Percentiles rank a stretch among this genome's conserved stretches.
Evolutionary conservation across 805 yeast species (phyloP).

Genomic region (Metschnikowia shivogae): DNA sequence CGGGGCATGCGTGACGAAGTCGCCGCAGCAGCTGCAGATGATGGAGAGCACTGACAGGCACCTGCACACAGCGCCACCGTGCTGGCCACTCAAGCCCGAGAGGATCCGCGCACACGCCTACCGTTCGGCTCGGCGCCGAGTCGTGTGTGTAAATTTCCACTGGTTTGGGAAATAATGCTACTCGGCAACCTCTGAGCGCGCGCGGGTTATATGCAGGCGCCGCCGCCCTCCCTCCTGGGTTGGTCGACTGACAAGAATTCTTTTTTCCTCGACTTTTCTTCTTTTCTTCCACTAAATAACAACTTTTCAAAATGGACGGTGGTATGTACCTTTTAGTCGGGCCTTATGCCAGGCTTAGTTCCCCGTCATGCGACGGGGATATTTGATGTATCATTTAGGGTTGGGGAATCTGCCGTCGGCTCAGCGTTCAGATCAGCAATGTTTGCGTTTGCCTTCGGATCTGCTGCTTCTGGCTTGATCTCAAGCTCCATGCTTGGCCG

Average conservation of each 20-base stretch:
- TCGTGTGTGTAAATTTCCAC: background rate
- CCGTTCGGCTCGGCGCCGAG: background rate
- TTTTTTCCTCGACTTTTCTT: conserved; percentile 20
- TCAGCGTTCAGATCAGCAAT: no score
- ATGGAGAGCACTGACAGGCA: no score
- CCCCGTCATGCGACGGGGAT: no score
- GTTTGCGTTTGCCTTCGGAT: no score
- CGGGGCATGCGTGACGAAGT: no score
- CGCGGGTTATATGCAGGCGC: conserved; percentile 11
- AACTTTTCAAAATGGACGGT: conserved; percentile 49
- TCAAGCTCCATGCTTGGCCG: no score
- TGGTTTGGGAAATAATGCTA: background rate
- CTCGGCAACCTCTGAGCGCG: conserved; percentile 9
- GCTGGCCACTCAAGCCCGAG: no score
- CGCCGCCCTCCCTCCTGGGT: conserved; percentile 17
- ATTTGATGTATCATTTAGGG: no score
- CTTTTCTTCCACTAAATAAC: conserved; percentile 19
- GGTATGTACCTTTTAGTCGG: conserved; percentile 39
- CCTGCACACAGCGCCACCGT: no score
- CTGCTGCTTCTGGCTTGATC: no score
- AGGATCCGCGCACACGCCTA: background rate
- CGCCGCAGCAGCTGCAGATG: no score
- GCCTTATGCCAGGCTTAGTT: background rate
- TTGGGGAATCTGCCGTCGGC: no score
- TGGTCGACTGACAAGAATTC: conserved; percentile 18